phyloP scores from a whole-genome alignment of 768 basidiomycete genomes.

The Boletus fagicola region DNA sequence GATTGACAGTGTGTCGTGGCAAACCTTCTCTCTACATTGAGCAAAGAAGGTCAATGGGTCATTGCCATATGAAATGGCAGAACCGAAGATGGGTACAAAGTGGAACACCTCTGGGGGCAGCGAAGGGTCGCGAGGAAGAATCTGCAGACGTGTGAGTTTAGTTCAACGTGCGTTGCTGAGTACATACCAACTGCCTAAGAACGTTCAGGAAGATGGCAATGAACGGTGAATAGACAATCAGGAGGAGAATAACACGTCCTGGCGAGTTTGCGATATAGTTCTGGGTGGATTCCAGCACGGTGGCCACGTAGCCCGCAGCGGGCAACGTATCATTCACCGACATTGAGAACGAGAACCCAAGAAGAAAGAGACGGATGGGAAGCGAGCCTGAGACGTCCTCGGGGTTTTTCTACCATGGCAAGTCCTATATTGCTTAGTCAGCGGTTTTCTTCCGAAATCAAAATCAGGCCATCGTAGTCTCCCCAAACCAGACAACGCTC shows the following conservation, averaged over 20 bases:
- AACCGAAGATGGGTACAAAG: conserved; percentile 87
- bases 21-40: conserved; percentile 72
- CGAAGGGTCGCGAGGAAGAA: conserved; percentile 64
- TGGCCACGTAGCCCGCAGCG: conserved; percentile 26
- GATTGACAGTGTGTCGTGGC: conserved; percentile 18
- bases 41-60: conserved; percentile 91
- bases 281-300: conserved; percentile 16
- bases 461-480: conserved; percentile 18
- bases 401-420: conserved; percentile 7
- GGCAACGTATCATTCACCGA: conserved; percentile 24
- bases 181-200: conserved; percentile 71
- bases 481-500: no score
- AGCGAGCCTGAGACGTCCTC: neutral
- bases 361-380: neutral
- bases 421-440: conserved; percentile 24
- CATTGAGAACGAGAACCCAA: conserved; percentile 21
- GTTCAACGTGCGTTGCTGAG: neutral
- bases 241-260: conserved; percentile 34
- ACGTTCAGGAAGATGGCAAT: conserved; percentile 71
- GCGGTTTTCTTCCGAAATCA: neutral
- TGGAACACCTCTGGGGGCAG: conserved; percentile 93
- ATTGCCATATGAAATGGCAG: conserved; percentile 84
- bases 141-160: conserved; percentile 38
- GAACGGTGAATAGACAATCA: conserved; percentile 64
- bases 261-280: conserved; percentile 25